Evolutionary conservation across 352 stramenopile genomes (phyloP).

Genomic region (Globisporangium middletonii): DNA sequence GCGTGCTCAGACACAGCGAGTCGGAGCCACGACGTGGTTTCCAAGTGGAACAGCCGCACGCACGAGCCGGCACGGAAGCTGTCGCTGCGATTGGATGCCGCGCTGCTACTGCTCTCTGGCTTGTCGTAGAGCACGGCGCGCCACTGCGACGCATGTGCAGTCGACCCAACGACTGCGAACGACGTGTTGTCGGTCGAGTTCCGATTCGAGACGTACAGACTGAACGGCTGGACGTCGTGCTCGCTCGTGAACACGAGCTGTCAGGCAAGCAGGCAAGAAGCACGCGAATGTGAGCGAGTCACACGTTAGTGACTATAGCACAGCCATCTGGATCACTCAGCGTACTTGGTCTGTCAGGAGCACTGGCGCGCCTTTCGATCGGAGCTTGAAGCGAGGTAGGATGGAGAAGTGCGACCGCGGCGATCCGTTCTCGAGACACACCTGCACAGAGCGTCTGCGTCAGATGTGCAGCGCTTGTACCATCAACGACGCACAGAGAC

Average conservation of each 20-base stretch:
- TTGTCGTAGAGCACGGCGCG: constrained; percentile 52
- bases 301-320: neutral
- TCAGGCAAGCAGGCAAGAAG: neutral
- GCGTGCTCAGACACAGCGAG: constrained; percentile 13
- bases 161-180: constrained; percentile 42
- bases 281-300: neutral
- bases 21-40: constrained; percentile 59
- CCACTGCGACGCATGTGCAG: constrained; percentile 53
- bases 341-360: constrained; percentile 60
- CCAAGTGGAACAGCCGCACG: constrained; percentile 57
- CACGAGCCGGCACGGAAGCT: constrained; percentile 48
- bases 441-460: constrained; percentile 15
- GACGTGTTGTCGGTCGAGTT: constrained; percentile 24
- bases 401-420: constrained; percentile 44
- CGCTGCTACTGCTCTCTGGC: constrained; percentile 11
- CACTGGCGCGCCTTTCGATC: constrained; percentile 54
- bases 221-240: constrained; percentile 39
- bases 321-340: neutral
- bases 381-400: constrained; percentile 57
- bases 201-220: constrained; percentile 61
- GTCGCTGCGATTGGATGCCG: constrained; percentile 4
- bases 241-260: constrained; percentile 49
- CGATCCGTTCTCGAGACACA: constrained; percentile 40
- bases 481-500: neutral
- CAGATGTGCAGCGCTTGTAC: neutral